Evolutionary conservation across 805 yeast species (phyloP).

Genomic region (Komagataella phaffii): DNA sequence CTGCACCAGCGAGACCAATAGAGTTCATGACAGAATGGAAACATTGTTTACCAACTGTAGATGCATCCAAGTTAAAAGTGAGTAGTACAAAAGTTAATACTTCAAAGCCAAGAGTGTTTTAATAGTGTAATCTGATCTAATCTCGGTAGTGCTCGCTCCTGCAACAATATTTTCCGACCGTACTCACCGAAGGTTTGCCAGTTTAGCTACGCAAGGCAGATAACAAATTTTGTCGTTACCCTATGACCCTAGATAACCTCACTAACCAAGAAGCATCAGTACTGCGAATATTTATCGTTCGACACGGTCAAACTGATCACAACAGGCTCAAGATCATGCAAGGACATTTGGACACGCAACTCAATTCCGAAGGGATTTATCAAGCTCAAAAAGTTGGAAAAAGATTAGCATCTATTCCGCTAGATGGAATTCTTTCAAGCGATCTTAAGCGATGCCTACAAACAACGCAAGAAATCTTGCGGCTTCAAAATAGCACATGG

Average conservation of each 20-base stretch:
- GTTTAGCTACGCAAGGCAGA: not conserved
- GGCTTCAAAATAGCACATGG: constrained; percentile 9
- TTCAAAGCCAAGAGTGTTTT: not conserved
- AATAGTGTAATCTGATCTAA: not conserved
- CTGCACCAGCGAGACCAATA: too few relatives aligned
- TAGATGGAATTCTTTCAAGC: constrained; percentile 36
- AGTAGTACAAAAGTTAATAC: not conserved
- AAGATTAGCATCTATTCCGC: constrained; percentile 20
- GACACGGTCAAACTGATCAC: constrained; percentile 81
- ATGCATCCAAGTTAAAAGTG: not conserved
- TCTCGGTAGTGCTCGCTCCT: not conserved
- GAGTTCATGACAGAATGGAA: not conserved
- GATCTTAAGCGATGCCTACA: constrained; percentile 48
- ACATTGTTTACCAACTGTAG: not conserved
- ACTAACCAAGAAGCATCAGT: constrained; percentile 7
- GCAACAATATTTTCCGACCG: not conserved
- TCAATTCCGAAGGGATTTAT: constrained; percentile 45
- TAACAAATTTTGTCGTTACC: not conserved
- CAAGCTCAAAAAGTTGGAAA: constrained; percentile 50
- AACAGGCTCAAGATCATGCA: constrained; percentile 59
- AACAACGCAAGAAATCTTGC: constrained; percentile 34
- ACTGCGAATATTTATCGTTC: constrained; percentile 38
- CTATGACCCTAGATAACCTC: constrained; percentile 3
- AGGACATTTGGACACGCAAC: constrained; percentile 59
- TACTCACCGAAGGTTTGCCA: not conserved